phyloP scores from a whole-genome alignment of 345 rosid species.

The Fremontodendron californicum region DNA sequence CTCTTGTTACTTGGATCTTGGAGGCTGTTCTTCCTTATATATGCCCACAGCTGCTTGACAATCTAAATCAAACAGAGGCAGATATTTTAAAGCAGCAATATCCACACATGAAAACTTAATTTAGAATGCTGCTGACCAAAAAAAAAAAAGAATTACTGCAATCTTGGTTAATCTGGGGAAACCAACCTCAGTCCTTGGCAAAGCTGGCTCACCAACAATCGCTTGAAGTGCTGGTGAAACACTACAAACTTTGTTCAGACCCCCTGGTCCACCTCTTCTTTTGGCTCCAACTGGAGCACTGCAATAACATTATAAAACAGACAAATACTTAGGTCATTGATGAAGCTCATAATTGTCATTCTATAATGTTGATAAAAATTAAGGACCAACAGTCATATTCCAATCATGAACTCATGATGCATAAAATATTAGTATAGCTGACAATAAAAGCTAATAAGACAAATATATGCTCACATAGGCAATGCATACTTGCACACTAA shows the following conservation, averaged over 20 bases:
- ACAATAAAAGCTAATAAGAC: background rate
- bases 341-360: background rate
- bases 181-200: slow-evolving; percentile 89
- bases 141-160: background rate
- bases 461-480: background rate
- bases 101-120: background rate
- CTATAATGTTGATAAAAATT: background rate
- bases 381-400: background rate
- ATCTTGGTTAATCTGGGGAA: background rate
- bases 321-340: slow-evolving; percentile 4
- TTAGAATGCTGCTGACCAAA: background rate
- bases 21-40: slow-evolving; percentile 92
- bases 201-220: slow-evolving; percentile 87
- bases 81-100: slow-evolving; percentile 7
- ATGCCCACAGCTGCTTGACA: slow-evolving; percentile 96
- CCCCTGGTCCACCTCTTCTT: slow-evolving; percentile 96
- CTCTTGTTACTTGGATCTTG: slow-evolving; percentile 99
- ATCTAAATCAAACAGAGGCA: slow-evolving; percentile 42
- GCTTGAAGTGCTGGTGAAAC: slow-evolving; percentile 92
- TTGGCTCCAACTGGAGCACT: slow-evolving; percentile 71
- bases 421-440: slow-evolving; percentile 3
- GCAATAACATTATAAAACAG: slow-evolving; percentile 24
- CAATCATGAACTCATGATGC: background rate
- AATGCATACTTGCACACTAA: background rate
- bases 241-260: slow-evolving; percentile 90